Conservation (phyloP, 176 grass and related monocot species). For the Tillandsia fasciculata region DNA sequence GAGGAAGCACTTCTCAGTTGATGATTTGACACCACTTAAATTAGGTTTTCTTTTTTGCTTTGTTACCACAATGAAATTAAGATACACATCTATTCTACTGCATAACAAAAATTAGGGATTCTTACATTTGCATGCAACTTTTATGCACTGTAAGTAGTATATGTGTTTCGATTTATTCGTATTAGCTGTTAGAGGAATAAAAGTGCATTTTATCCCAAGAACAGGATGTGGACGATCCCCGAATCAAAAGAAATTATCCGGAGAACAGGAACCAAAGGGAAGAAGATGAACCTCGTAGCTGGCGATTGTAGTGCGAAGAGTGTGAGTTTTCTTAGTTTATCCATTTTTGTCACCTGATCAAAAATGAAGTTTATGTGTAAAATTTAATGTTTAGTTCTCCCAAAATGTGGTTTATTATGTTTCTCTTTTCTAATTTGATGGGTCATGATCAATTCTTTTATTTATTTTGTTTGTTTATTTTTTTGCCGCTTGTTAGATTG, state of each 20-base stretch:
- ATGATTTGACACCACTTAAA: no score
- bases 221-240: slow-evolving; percentile 75
- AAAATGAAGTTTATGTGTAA: no score
- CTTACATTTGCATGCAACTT: no score
- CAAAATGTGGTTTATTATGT: not conserved
- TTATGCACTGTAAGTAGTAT: no score
- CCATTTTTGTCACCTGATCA: not conserved
- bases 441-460: slow-evolving; percentile 8
- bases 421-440: not conserved
- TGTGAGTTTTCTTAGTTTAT: slow-evolving; percentile 19
- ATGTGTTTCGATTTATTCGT: no score
- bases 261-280: slow-evolving; percentile 28
- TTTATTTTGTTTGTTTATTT: slow-evolving; percentile 9
- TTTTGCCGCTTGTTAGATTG: slow-evolving; percentile 20
- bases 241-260: slow-evolving; percentile 39
- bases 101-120: no score
- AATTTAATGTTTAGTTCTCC: not conserved
- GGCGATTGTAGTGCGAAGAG: slow-evolving; percentile 46
- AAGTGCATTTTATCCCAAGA: slow-evolving; percentile 1
- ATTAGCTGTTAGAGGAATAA: no score
- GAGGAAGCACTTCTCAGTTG: no score
- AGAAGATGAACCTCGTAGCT: slow-evolving; percentile 10
- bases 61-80: not conserved
- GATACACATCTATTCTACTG: no score
- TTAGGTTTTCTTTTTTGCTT: not conserved